phyloP scores from a whole-genome alignment of 2,329 filamentous ascomycete species.

The Talaromyces sp. region DNA sequence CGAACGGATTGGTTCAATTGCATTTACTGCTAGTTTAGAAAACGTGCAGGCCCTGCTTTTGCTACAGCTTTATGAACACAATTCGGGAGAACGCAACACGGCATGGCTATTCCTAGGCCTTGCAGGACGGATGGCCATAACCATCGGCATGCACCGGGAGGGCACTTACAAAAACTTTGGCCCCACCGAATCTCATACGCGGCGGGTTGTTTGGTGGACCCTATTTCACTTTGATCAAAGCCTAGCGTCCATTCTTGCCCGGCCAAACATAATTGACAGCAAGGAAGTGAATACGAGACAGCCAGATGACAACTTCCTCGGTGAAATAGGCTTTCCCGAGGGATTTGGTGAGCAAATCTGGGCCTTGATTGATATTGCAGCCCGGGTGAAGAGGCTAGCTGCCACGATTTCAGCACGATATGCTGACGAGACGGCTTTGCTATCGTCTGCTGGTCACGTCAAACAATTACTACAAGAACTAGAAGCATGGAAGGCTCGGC shows the following conservation, averaged over 20 bases:
- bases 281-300: constrained; percentile 31
- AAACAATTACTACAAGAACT: constrained; percentile 17
- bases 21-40: constrained; percentile 29
- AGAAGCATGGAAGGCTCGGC: constrained; percentile 20
- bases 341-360: constrained; percentile 24
- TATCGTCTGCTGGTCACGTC: not conserved
- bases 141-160: constrained; percentile 24
- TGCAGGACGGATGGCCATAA: constrained; percentile 24
- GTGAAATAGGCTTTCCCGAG: constrained; percentile 22
- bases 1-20: constrained; percentile 24
- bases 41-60: constrained; percentile 31
- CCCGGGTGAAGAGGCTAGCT: constrained; percentile 13
- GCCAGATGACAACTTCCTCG: constrained; percentile 27
- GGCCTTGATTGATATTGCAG: constrained; percentile 20
- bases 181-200: constrained; percentile 29
- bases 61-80: constrained; percentile 33
- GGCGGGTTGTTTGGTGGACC: constrained; percentile 36
- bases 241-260: constrained; percentile 32
- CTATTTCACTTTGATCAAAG: constrained; percentile 36
- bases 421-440: not conserved
- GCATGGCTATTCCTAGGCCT: constrained; percentile 27
- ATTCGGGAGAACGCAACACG: constrained; percentile 37
- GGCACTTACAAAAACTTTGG: constrained; percentile 23
- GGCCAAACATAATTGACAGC: constrained; percentile 33
- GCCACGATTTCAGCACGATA: constrained; percentile 7